phyloP scores from a whole-genome alignment of 208 protist genomes.

The Naegleria lovaniensis region DNA sequence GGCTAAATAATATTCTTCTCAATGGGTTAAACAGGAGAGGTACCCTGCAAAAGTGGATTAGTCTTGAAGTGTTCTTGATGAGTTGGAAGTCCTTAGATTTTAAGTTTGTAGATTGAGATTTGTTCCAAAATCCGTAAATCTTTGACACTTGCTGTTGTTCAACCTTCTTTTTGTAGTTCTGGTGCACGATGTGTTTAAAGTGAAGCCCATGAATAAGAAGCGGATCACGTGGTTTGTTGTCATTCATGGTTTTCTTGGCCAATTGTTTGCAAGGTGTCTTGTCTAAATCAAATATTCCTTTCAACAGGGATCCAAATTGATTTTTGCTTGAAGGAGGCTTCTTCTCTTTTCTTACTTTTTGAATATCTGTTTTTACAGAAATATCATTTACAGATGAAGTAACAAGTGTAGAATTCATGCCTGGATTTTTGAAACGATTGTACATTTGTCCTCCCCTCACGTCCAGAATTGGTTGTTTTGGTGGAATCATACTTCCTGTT shows the following conservation, averaged over 20 bases:
- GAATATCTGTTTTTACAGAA: background rate
- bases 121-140: background rate
- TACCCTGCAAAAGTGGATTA: slow-evolving; percentile 1
- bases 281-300: background rate
- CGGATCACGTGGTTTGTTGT: background rate
- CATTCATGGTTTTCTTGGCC: background rate
- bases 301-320: background rate
- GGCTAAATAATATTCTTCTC: background rate
- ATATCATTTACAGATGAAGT: background rate
- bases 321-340: background rate
- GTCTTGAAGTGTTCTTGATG: background rate
- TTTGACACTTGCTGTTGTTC: background rate
- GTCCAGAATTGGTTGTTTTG: background rate
- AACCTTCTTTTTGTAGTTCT: background rate
- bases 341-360: background rate
- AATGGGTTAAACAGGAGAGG: background rate
- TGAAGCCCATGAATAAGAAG: background rate
- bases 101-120: background rate
- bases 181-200: slow-evolving; percentile 7
- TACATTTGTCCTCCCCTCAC: background rate
- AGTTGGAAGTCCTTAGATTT: background rate
- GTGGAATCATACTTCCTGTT: background rate
- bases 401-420: background rate
- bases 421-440: background rate
- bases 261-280: background rate